Evolutionary conservation across 176 grass and related monocot species (phyloP).

Genomic region (Oryza rufipogon): DNA sequence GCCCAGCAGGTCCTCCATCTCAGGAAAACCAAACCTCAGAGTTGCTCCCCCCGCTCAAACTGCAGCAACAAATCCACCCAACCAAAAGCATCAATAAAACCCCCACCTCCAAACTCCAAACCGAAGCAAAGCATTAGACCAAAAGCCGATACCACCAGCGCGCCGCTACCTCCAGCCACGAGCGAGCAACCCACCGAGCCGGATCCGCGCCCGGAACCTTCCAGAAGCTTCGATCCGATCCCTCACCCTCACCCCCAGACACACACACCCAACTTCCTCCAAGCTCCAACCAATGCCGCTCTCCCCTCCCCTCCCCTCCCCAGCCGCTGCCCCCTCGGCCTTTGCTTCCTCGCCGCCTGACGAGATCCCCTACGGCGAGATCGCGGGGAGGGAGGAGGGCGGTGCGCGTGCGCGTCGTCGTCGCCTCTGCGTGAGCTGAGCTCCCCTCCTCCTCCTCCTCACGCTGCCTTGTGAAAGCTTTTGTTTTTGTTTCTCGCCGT

Average conservation of each 20-base stretch:
- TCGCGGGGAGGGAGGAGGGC: not conserved
- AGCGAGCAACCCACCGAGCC: not conserved
- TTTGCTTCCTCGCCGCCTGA: not conserved
- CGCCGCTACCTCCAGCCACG: not conserved
- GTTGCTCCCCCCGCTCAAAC: not conserved
- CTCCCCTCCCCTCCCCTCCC: not conserved
- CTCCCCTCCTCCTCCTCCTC: not conserved
- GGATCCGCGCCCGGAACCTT: constrained; percentile 36
- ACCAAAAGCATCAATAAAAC: not conserved
- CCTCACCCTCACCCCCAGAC: not conserved
- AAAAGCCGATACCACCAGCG: not conserved
- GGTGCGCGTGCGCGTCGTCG: not conserved
- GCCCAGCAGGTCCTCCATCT: constrained; percentile 87
- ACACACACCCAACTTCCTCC: not conserved
- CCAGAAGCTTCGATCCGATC: not conserved
- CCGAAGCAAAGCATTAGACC: not conserved
- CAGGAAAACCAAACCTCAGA: not conserved
- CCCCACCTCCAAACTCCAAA: not conserved
- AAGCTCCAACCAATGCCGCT: constrained; percentile 25
- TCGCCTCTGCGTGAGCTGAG: constrained; percentile 11
- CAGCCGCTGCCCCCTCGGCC: not conserved
- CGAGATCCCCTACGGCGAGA: not conserved
- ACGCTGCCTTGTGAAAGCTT: constrained; percentile 23
- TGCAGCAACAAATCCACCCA: constrained; percentile 8
- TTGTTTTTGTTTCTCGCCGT: constrained; percentile 55